Evolutionary conservation across 306 rosid genomes (phyloP), one percentile per base, ranked within the genome.

Genomic region (Mimosa pudica): DNA sequence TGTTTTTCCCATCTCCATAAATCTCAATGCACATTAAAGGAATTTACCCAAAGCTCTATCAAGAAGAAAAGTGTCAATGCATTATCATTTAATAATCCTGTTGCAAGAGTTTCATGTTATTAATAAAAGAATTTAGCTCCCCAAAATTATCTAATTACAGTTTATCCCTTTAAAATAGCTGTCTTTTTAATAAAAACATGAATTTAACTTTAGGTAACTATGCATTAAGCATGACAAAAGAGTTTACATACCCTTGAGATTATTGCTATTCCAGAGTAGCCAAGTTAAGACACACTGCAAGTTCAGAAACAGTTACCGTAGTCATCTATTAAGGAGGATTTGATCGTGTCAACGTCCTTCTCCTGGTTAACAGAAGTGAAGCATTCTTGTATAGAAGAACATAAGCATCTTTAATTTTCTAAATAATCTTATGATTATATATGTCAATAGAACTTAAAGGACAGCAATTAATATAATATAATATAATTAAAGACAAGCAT

Each of bases 261-360:
- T 73, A 94, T 91, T 69, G 95, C 93, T 51, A 97, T 91, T 85
- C 98, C 98, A 57, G 98, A 91, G 82, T 95, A 95, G 79, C 97
- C 98, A 70, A 95, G 98, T 81, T 92, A 92, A 69, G 96, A 84
- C 82, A 88, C 86, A 89, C 97, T 92, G 52, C 98, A 92, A 2
- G 97, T 91, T 98, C 98, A 92, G 84, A 88, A 95, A 85, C 93
- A 89, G 84, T 92, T 85, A 52, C 86, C 92, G 69, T 91, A 94
- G 67, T 97, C 97, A 77, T 92, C 90, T 67, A 94, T 66, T 44
- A 94, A 84, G 82, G 74, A 68, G 48, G 76, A 79, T 75, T 85
- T 88, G 68, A 92, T 89, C 11, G 81, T 79, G 62, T 89, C 84
- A 51, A 85, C 77, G 73, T 94, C 98, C 88, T 94, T 94, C 82